Percentiles rank a stretch among this genome's conserved stretches.
These are phyloP conservation scores for Quercus lobata DNA, from an alignment of 331 rosid genomes.

Conservation along the genomic window DNA sequence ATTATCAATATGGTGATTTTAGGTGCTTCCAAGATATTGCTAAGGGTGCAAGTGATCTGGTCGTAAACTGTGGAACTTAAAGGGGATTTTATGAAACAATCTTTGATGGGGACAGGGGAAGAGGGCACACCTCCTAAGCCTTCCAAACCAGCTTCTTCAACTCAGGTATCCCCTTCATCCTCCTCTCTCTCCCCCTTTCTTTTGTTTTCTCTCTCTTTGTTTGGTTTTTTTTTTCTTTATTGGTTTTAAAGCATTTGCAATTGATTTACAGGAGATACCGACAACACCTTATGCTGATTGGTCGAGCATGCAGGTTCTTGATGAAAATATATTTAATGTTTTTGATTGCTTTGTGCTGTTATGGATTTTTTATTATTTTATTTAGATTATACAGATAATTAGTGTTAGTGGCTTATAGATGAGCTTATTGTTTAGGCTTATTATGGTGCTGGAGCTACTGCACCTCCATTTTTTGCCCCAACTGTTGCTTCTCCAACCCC, in stretches of 20 bases:
- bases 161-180: constrained; percentile 45
- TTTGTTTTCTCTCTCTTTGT: neutral
- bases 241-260: constrained; percentile 10
- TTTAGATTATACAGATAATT: constrained; percentile 12
- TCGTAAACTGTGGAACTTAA: constrained; percentile 17
- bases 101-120: constrained; percentile 84
- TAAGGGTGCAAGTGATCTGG: constrained; percentile 15
- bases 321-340: constrained; percentile 10
- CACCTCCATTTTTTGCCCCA: constrained; percentile 85
- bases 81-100: constrained; percentile 19
- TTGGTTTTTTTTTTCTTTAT: neutral
- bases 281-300: constrained; percentile 79
- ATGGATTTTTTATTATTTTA: neutral
- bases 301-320: constrained; percentile 86
- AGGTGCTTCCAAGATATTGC: constrained; percentile 25
- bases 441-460: constrained; percentile 80
- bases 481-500: constrained; percentile 84
- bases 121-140: constrained; percentile 73
- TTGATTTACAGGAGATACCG: constrained; percentile 57
- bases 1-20: constrained; percentile 24
- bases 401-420: constrained; percentile 20
- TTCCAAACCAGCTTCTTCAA: constrained; percentile 53
- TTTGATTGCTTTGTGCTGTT: neutral
- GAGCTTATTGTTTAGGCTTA: constrained; percentile 65
- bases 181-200: neutral